phyloP scores from a whole-genome alignment of 2,329 filamentous ascomycete genomes.

The Aciculosporium take region DNA sequence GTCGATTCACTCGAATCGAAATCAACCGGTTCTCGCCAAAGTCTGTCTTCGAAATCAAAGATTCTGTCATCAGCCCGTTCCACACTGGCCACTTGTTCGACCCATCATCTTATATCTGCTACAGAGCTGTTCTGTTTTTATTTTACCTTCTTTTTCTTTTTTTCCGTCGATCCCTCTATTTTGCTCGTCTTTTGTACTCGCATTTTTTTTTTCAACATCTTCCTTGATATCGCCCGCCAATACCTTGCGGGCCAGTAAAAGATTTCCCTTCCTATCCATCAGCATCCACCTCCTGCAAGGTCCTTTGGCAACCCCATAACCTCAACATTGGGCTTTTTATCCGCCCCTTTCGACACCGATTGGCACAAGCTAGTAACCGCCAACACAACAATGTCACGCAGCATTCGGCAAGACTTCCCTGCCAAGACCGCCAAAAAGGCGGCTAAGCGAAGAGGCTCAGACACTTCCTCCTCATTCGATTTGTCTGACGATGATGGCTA shows the following conservation, averaged over 20 bases:
- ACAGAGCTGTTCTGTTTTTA: not conserved
- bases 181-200: not conserved
- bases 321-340: not conserved
- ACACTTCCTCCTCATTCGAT: constrained; percentile 39
- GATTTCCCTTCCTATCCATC: too few relatives aligned
- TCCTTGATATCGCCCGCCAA: too few relatives aligned
- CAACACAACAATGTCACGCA: constrained; percentile 32
- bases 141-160: not conserved
- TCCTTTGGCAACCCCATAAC: not conserved
- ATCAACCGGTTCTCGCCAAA: constrained; percentile 19
- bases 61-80: constrained; percentile 17
- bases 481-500: constrained; percentile 61
- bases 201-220: not conserved
- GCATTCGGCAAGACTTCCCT: constrained; percentile 34
- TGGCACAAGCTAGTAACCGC: not conserved
- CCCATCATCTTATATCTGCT: not conserved
- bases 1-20: not conserved
- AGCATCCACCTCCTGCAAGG: not conserved
- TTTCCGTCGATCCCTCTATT: not conserved
- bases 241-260: not conserved
- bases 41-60: constrained; percentile 24
- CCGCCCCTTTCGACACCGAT: not conserved
- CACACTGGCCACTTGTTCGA: constrained; percentile 15
- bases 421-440: constrained; percentile 27
- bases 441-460: constrained; percentile 33